Evolutionary conservation across 1,284 basidiomycete species (phyloP), one percentile per base, ranked within the genome.

Genomic region (Ustilago nuda): DNA sequence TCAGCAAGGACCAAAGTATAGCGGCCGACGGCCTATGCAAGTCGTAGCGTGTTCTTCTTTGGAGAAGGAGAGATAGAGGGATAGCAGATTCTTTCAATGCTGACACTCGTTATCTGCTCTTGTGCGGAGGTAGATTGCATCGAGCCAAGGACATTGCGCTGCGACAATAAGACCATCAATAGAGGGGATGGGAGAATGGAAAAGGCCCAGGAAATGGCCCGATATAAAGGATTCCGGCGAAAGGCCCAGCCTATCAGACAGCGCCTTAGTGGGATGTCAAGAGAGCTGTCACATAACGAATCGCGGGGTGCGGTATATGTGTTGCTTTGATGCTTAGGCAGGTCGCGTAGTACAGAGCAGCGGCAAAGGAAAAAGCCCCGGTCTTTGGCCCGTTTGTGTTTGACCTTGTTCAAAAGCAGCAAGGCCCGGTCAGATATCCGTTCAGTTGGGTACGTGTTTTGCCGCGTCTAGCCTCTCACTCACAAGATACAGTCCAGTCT

Each of bases 141-240:
- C 17, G 43, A 19, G 19, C n/a, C 23, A 3, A 27, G 23, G 23
- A 27, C 23, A 27, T 27, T 3, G 7, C 43, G 43, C 43, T 45
- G n/a, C n/a, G 15, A 15, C 6, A 11, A n/a, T 19, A 45, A 15
- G 19, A 9, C 8, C 33, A 36, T n/a, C 12, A 57, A 30, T 13
- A 32, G 15, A 35, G 46, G 45, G 35, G 57, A 37, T 27, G 36
- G 9, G 27, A 48, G 36, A 9, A 8, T 15, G 8, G 48, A 52
- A 65, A 69, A 66, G 72, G 72, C 67, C 72, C 72, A 63, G 66
- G 64, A 72, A 63, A 66, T 46, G 64, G 64, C 64, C 64, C 64
- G 60, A 33, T 53, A 51, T 50, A 58, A 48, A 35, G 30, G 37
- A 35, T 59, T 60, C 2, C 72, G 72, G 72, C 72, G 66, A 74